Conservation (phyloP, 176 grass and related monocot species). For the Musa troglodytarum region DNA sequence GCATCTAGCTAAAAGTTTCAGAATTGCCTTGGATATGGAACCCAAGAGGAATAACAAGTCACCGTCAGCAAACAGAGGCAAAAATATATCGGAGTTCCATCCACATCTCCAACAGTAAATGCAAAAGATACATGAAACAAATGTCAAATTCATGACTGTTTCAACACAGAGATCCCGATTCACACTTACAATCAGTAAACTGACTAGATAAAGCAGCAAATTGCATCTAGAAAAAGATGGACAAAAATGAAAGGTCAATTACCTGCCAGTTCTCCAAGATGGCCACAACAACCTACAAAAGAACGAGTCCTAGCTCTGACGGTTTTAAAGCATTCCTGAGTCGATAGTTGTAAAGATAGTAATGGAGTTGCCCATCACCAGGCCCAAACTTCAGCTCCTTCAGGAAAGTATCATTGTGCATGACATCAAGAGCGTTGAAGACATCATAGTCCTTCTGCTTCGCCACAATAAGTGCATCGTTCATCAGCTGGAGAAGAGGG, state of each 20-base stretch:
- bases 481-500: conserved; percentile 85
- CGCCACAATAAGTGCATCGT: conserved; percentile 81
- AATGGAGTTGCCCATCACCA: conserved; percentile 94
- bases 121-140: neutral
- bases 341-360: conserved; percentile 95
- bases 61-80: neutral
- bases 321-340: conserved; percentile 58
- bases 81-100: neutral
- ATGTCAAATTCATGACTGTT: neutral
- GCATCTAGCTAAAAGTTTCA: neutral
- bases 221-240: neutral
- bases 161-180: neutral
- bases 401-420: conserved; percentile 86
- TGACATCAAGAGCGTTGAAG: conserved; percentile 94
- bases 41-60: neutral
- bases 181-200: neutral
- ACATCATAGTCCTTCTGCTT: conserved; percentile 93
- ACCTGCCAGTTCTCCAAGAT: neutral
- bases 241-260: conserved; percentile 12
- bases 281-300: conserved; percentile 46
- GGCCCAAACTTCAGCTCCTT: conserved; percentile 96
- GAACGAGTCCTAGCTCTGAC: conserved; percentile 79
- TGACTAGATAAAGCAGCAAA: neutral
- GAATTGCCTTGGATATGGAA: neutral
- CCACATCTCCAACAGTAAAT: neutral